phyloP scores from a whole-genome alignment of 2,329 filamentous ascomycete genomes.

The Fusarium tricinctum region DNA sequence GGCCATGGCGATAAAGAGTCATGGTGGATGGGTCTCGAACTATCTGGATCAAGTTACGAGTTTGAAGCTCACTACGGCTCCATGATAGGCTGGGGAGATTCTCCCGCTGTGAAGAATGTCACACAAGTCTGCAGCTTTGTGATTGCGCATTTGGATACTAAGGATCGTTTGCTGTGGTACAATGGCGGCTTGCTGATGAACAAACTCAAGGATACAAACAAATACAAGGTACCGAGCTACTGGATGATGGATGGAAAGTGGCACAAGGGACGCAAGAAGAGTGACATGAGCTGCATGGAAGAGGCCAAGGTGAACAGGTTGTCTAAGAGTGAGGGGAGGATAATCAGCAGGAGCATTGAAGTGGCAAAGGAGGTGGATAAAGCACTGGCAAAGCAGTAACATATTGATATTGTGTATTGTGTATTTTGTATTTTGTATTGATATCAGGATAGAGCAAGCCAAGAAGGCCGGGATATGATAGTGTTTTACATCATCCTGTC shows the following conservation, averaged over 20 bases:
- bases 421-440: no score
- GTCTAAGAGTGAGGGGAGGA: slow-evolving; percentile 6
- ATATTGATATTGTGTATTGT: no score
- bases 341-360: slow-evolving; percentile 22
- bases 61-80: slow-evolving; percentile 59
- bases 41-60: slow-evolving; percentile 54
- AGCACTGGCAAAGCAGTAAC: background rate
- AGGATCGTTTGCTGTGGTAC: slow-evolving; percentile 57
- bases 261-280: slow-evolving; percentile 51
- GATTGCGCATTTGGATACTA: slow-evolving; percentile 58
- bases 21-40: slow-evolving; percentile 61
- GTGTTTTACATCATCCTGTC: no score
- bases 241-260: slow-evolving; percentile 58
- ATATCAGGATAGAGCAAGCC: no score
- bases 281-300: slow-evolving; percentile 57
- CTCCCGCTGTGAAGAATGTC: background rate
- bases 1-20: slow-evolving; percentile 62
- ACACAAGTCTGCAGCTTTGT: slow-evolving; percentile 55
- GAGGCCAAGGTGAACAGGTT: slow-evolving; percentile 16
- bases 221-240: slow-evolving; percentile 53
- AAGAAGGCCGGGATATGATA: no score
- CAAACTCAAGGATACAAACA: slow-evolving; percentile 48
- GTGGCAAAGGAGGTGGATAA: slow-evolving; percentile 29
- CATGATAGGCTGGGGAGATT: slow-evolving; percentile 54
- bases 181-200: slow-evolving; percentile 60